Base-by-base conservation (phyloP, 371 early-diverging fungal species). In the Sanchytrium tribonematis region DNA sequence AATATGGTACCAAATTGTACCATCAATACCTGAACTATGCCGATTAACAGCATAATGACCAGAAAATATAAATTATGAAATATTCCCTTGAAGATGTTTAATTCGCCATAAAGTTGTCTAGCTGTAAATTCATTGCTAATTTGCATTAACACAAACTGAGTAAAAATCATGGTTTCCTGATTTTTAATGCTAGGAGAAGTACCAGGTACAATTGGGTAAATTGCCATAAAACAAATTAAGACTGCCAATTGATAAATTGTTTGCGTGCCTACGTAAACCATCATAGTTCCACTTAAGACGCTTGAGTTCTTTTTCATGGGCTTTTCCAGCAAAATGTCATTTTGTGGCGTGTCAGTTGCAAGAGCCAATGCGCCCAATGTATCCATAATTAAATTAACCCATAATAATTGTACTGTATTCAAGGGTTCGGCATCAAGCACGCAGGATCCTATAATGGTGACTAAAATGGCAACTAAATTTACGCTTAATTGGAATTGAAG, bases 401-500 rank as follows among this genome's bases (percentile, higher is more conserved):
- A 92, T 65, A 92, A 80, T 69, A 92, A 76, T 73, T 90, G 90
- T 29, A 88, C 83, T n/a, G 91, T 86, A 2, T 85, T 84, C 31
- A 89, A 79, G 1, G 68, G 28, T 17, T 12, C 27, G 17, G 16
- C 17, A 0, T 27, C 17, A 12, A 1, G 1, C 17, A 29, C 66
- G 16, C 12, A 1, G 1, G 83, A 81, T 67, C 84, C 77, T 28
- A 81, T 71, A 66, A 86, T 79, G 0, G 86, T 80, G 65, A 86
- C 73, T 0, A 84, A 76, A 29, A 92, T 90, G 32, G 88, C 93
- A 5, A 89, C 83, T 12, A 93, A 82, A 78, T 96, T 96, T 73
- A 93, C 91, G 0, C 93, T 88, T 31, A 95, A 80, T 78, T 95
- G 97, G 83, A 94, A 93, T 77, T 93, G 91, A 74, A 93, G 77